Evolutionary conservation across 192 early-diverging fungal genomes (phyloP), one percentile per base, ranked within the genome.

Genomic region (Funneliformis geosporum): DNA sequence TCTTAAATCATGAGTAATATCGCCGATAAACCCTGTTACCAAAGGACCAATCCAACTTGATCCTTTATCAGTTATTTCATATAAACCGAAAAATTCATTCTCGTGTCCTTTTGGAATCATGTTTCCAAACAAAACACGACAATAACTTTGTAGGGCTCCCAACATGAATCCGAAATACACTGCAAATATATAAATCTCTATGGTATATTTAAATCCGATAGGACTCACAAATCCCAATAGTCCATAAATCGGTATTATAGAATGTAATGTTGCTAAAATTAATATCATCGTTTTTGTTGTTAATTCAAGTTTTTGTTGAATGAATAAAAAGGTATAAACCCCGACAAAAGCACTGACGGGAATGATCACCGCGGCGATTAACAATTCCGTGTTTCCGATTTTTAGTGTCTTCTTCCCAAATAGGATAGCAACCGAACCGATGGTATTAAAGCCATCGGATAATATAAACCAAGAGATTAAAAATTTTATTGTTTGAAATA

Each of bases 31-130:
- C 23, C 85, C 92, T 12, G 91, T 91, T 67, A 94, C 85, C 61
- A 94, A 82, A 0, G 93, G 92, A 8, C 93, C 93, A 40, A 94
- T 80, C 92, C 92, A 94, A 38, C 88, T 83, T 2, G 88, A 88
- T 16, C 89, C 92, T 82, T 93, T 93, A 83, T 94, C 91, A 14
- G 90, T 91, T 73, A 91, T 85, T 69, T 88, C 91, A 79, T 90
- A 94, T 8, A 94, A 75, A 25, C 86, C 86, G 76, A 93, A 94
- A 84, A 94, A 93, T 80, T 92, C 83, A 14, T 89, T 85, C 67
- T 93, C 93, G 44, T 84, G 86, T 27, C 92, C 92, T 39, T 84
- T 86, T 1, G 93, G 93, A 0, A 89, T 70, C 73, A 94, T 80
- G 60, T 91, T 88, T 4, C 88, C 86, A 72, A 90, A 92, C 76